Evolutionary conservation across 345 rosid species (phyloP).

Genomic region (Salix udensis): DNA sequence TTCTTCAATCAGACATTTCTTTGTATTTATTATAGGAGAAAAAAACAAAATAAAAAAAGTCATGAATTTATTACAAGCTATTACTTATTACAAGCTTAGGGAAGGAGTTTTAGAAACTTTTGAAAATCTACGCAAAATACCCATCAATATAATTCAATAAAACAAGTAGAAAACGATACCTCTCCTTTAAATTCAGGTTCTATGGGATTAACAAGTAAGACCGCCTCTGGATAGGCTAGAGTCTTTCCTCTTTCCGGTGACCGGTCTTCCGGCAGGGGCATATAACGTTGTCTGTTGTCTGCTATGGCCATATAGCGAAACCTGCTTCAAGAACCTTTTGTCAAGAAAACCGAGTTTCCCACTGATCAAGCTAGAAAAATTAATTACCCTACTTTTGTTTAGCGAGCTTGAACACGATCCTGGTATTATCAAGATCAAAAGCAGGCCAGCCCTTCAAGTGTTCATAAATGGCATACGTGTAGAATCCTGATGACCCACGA

Average conservation of each 20-base stretch:
- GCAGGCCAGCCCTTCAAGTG: conserved; percentile 16
- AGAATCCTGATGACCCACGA: conserved; percentile 20
- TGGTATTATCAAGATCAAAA: conserved; percentile 14
- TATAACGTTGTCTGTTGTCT: conserved; percentile 17
- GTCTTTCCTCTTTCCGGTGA: conserved; percentile 6
- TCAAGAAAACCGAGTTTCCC: not conserved
- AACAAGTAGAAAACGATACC: conserved; percentile 1
- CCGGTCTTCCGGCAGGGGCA: conserved; percentile 30
- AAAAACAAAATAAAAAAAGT: too few relatives aligned
- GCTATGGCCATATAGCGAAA: conserved; percentile 28
- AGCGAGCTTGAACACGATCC: conserved; percentile 17
- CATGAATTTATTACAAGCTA: too few relatives aligned
- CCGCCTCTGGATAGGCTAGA: conserved; percentile 31
- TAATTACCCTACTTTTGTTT: conserved; percentile 6
- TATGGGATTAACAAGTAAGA: conserved; percentile 18
- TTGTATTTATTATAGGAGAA: too few relatives aligned
- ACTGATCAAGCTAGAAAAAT: not conserved
- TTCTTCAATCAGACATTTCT: too few relatives aligned
- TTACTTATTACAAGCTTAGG: too few relatives aligned
- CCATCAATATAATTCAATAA: not conserved
- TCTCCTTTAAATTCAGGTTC: conserved; percentile 28
- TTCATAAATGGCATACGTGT: conserved; percentile 20
- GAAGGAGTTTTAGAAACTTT: too few relatives aligned
- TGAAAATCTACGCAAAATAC: not conserved
- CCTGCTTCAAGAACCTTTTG: not conserved